These are phyloP conservation scores for Mycena rosella DNA, from an alignment of 768 basidiomycete species.

Conservation along the genomic window DNA sequence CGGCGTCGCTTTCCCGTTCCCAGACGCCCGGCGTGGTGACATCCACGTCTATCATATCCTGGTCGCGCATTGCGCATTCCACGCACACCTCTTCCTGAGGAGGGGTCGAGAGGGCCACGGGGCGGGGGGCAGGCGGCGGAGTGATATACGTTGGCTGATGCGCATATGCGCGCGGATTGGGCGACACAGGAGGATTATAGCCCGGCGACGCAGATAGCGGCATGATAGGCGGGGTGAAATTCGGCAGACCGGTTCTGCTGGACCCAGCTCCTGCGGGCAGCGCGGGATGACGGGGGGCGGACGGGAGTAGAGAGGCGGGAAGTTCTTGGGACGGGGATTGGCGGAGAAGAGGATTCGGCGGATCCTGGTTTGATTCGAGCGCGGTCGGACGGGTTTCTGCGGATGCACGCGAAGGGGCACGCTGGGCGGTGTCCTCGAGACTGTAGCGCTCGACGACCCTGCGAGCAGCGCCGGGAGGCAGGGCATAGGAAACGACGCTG, in stretches of 20 bases:
- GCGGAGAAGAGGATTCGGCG: constrained; percentile 42
- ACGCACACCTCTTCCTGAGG: constrained; percentile 90
- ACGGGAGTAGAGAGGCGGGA: constrained; percentile 51
- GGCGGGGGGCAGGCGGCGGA: constrained; percentile 56
- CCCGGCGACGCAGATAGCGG: constrained; percentile 70
- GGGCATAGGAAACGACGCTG: constrained; percentile 58
- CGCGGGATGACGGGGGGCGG: constrained; percentile 62
- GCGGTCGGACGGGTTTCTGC: constrained; percentile 49
- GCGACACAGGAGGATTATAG: constrained; percentile 74
- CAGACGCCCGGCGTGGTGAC: constrained; percentile 89
- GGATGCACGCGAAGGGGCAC: constrained; percentile 50
- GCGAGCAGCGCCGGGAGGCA: constrained; percentile 57
- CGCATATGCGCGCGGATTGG: constrained; percentile 72
- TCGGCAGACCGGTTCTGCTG: constrained; percentile 47
- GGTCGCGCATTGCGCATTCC: constrained; percentile 98
- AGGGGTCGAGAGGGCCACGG: constrained; percentile 59
- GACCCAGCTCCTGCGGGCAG: constrained; percentile 51
- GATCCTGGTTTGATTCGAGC: constrained; percentile 41
- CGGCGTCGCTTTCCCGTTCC: constrained; percentile 90
- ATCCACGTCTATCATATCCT: constrained; percentile 97
- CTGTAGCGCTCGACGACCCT: constrained; percentile 64
- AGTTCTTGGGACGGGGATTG: constrained; percentile 40
- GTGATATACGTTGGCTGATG: constrained; percentile 53
- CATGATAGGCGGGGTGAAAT: constrained; percentile 59
- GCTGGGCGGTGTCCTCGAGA: constrained; percentile 58